Conservation (phyloP, 2,329 filamentous ascomycete species). For the Epichloe sibirici region DNA sequence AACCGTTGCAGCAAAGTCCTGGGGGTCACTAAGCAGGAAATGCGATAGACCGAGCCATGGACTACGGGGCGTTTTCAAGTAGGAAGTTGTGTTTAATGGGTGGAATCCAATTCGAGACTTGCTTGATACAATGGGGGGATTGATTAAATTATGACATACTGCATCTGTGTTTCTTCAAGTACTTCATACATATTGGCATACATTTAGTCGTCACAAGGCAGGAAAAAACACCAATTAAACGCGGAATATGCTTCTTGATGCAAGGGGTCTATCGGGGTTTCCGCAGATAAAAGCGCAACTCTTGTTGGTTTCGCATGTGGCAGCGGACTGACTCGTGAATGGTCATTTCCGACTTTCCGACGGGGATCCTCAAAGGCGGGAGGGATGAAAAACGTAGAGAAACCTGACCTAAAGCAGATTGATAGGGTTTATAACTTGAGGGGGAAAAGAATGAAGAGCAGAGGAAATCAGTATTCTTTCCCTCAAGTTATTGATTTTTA, state of each 20-base stretch:
- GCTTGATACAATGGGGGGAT: not conserved
- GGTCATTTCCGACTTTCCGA: no score
- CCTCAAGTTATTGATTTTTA: no score
- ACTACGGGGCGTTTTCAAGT: not conserved
- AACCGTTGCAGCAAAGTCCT: not conserved
- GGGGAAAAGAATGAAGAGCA: no score
- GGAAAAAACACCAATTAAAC: not conserved
- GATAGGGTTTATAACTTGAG: no score
- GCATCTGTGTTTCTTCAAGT: not conserved
- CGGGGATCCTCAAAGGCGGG: no score
- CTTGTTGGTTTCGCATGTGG: no score
- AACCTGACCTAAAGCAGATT: no score
- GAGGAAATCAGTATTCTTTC: no score
- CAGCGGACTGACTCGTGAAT: no score
- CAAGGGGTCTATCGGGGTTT: not conserved
- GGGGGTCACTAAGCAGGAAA: slow-evolving; percentile 6
- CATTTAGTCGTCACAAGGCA: slow-evolving; percentile 1
- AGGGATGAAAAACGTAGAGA: no score
- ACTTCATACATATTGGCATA: slow-evolving; percentile 1
- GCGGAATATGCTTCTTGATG: not conserved
- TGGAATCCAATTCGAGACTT: not conserved
- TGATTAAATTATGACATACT: not conserved
- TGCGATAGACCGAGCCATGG: not conserved
- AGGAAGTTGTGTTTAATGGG: not conserved
- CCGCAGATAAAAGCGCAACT: no score